These are phyloP conservation scores for Lecanicillium sp. DNA, from an alignment of 2,329 filamentous ascomycete genomes.

Conservation along the genomic window DNA sequence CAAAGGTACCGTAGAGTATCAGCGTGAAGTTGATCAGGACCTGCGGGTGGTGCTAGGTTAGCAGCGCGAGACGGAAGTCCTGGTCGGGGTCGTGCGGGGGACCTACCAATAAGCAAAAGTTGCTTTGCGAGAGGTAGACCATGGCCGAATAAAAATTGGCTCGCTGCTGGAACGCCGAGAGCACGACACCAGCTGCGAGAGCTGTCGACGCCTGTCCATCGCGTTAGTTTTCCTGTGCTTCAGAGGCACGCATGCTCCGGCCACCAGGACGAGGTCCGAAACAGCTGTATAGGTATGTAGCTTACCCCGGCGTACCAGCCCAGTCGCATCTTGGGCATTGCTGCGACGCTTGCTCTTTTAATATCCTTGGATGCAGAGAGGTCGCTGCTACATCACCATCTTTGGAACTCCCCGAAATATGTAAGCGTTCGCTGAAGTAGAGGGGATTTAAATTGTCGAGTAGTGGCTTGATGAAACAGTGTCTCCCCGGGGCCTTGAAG, in stretches of 20 bases:
- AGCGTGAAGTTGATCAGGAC: constrained; percentile 88
- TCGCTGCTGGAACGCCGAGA: constrained; percentile 89
- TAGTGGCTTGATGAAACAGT: no score
- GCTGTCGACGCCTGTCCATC: constrained; percentile 64
- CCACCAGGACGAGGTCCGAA: constrained; percentile 15
- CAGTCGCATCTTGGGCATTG: constrained; percentile 45
- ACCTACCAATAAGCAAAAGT: constrained; percentile 82
- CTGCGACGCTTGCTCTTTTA: constrained; percentile 4
- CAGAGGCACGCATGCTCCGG: no score
- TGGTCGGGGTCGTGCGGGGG: not conserved
- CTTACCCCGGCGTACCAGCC: constrained; percentile 55
- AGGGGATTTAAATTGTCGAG: no score
- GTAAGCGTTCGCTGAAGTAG: no score
- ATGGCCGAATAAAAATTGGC: constrained; percentile 98
- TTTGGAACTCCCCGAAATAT: not conserved
- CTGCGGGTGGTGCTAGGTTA: constrained; percentile 34
- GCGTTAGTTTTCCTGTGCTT: constrained; percentile 16
- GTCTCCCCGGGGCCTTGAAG: no score
- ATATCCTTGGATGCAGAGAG: constrained; percentile 7
- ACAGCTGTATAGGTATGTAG: constrained; percentile 9
- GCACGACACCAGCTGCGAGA: constrained; percentile 73
- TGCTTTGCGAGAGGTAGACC: constrained; percentile 94
- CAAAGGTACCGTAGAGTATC: constrained; percentile 68
- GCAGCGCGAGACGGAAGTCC: not conserved
- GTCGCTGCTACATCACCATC: constrained; percentile 4